Evolutionary conservation across 345 rosid species (phyloP), one percentile per base, ranked within the genome.

Genomic region (Murraya koenigii): DNA sequence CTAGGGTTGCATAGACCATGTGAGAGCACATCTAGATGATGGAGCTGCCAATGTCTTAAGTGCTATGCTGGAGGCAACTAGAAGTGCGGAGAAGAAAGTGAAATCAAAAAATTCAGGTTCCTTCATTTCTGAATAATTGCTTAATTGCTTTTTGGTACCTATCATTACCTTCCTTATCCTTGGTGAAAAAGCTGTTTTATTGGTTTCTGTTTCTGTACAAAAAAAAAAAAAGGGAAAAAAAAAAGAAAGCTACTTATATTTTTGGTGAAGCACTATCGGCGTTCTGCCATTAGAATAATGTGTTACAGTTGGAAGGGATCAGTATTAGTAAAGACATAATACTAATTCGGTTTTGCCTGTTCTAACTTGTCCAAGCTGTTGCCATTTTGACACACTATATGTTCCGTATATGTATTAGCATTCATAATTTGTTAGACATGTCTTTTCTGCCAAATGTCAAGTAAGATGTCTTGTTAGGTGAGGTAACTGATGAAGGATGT

Each of bases 1-100:
- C 1, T 76, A 91, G 96, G 90, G 86, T 30, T 90, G 92, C 83
- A 79, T 91, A 68, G 97, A 94, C 85, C 81, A 79, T 83, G 89
- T 89, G 71, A 91, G 88, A 87, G 89, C 82, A 28, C 82, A 86
- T 39, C 67, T 80, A 62, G 98, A 90, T 85, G 94, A 89, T 80
- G 89, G 80, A 82, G 93, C 93, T 82, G 90, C 91, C 75, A 88
- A 74, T 81, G 93, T 93, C 69, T 64, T 92, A 76, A 81, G 82
- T 84, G 92, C 98, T 78, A 92, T 96, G 97, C 80, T 96, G 64
- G 90, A 87, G 77, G 93, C 91, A 75, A 87, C 91, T 69, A 94
- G 90, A 84, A 73, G 82, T 64, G 86, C 86, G 78, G 98, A 91
- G 90, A 88, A 80, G 82, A 89, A 88, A 84, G 89, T 92, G 77